These are phyloP conservation scores for Angomonas desouzai DNA, from an alignment of 208 protist genomes.

Conservation along the genomic window DNA sequence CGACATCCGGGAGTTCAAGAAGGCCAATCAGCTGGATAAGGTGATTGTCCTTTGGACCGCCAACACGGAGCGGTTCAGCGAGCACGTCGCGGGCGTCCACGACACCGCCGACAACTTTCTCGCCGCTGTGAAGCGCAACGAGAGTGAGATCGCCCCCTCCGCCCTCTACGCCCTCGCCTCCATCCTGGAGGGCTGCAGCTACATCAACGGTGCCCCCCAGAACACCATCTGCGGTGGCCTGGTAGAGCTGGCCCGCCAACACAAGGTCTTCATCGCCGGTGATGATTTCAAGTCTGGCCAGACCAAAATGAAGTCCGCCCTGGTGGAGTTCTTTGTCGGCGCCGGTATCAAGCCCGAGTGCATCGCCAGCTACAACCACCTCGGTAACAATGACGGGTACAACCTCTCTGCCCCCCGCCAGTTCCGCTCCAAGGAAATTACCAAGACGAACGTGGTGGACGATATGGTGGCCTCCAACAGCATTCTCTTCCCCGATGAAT, in stretches of 20 bases:
- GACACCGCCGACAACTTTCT: slow-evolving; percentile 96
- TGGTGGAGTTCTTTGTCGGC: slow-evolving; percentile 97
- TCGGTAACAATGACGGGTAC: slow-evolving; percentile 99
- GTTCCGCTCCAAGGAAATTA: slow-evolving; percentile 99
- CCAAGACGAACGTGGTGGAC: slow-evolving; percentile 98
- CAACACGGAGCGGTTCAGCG: slow-evolving; percentile 98
- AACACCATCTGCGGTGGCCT: slow-evolving; percentile 98
- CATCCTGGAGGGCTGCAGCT: slow-evolving; percentile 96
- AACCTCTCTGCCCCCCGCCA: slow-evolving; percentile 95
- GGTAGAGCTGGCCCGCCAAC: slow-evolving; percentile 88
- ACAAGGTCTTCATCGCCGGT: slow-evolving; percentile 94
- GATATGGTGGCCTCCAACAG: slow-evolving; percentile 98
- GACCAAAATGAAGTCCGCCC: slow-evolving; percentile 99
- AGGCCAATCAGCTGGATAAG: slow-evolving; percentile 91
- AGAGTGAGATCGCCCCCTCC: slow-evolving; percentile 95
- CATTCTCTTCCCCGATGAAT: slow-evolving; percentile 92
- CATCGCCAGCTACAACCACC: slow-evolving; percentile 91
- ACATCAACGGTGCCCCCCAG: slow-evolving; percentile 99
- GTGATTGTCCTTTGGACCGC: slow-evolving; percentile 98
- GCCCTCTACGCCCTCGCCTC: slow-evolving; percentile 95
- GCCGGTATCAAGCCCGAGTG: slow-evolving; percentile 89
- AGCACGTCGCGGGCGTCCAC: slow-evolving; percentile 91
- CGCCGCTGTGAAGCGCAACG: slow-evolving; percentile 76
- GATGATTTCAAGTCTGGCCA: slow-evolving; percentile 99
- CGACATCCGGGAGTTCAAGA: slow-evolving; percentile 94